Conservation (phyloP, 805 yeast genomes). For the Babjeviella inositovora region DNA sequence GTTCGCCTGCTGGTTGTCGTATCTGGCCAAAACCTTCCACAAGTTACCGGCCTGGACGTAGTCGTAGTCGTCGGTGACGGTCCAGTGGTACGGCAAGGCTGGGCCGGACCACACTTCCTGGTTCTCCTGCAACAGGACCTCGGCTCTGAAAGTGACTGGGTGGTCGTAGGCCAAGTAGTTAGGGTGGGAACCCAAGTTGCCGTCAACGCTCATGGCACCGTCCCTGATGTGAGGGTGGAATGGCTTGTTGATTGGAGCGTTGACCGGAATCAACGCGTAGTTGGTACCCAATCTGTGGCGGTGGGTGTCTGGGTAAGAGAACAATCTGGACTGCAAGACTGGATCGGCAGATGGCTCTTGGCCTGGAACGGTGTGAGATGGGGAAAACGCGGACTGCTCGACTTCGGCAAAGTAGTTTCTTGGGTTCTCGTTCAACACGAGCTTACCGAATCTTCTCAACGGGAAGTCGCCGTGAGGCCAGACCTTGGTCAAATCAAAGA, state of each 20-base stretch:
- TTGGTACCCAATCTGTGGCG: slow-evolving; percentile 70
- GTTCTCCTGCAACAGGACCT: slow-evolving; percentile 34
- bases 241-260: slow-evolving; percentile 53
- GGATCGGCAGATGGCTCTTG: slow-evolving; percentile 78
- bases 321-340: slow-evolving; percentile 66
- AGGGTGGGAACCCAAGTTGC: slow-evolving; percentile 66
- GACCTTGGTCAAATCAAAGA: slow-evolving; percentile 80
- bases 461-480: slow-evolving; percentile 89
- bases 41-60: slow-evolving; percentile 63
- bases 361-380: slow-evolving; percentile 74
- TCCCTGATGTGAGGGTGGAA: slow-evolving; percentile 69
- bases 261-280: slow-evolving; percentile 78
- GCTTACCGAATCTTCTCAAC: slow-evolving; percentile 69
- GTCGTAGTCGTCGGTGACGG: slow-evolving; percentile 50
- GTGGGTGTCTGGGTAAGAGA: slow-evolving; percentile 76
- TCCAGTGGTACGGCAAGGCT: slow-evolving; percentile 82
- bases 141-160: slow-evolving; percentile 26
- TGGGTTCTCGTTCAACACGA: slow-evolving; percentile 71
- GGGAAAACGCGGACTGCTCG: slow-evolving; percentile 78
- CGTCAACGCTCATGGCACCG: slow-evolving; percentile 58
- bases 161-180: slow-evolving; percentile 46
- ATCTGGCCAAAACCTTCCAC: slow-evolving; percentile 64
- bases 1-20: slow-evolving; percentile 71
- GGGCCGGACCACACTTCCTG: slow-evolving; percentile 77
- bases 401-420: slow-evolving; percentile 77